Evolutionary conservation across 148 eudicot species (phyloP).

Genomic region (Persicaria maculosa): DNA sequence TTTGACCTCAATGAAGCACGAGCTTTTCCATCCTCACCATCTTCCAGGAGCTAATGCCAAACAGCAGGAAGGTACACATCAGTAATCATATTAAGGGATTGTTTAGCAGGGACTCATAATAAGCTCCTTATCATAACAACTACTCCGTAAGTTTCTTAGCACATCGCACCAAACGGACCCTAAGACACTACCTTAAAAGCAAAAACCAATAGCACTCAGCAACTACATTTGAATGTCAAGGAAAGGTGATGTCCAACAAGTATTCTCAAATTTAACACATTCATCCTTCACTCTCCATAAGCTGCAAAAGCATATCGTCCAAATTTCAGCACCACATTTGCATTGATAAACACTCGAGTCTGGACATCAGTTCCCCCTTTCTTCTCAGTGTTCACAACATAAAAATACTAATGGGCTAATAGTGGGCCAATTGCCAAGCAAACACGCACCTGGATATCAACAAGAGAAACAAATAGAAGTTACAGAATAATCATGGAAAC

Average conservation of each 20-base stretch:
- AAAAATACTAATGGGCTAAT: neutral
- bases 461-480: neutral
- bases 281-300: neutral
- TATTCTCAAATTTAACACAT: no score
- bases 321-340: neutral
- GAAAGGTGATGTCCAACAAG: neutral
- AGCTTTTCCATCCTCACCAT: conserved; percentile 85
- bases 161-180: no score
- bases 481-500: neutral
- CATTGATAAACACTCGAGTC: neutral
- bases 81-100: conserved; percentile 1
- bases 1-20: conserved; percentile 76
- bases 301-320: conserved; percentile 3
- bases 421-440: neutral
- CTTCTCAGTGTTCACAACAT: neutral
- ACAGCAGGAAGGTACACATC: conserved; percentile 6
- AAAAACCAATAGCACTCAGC: conserved; percentile 3
- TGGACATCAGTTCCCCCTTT: neutral
- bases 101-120: no score
- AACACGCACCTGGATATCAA: neutral
- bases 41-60: conserved; percentile 65
- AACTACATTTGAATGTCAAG: neutral
- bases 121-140: no score
- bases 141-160: no score
- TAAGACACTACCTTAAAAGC: neutral